These are phyloP conservation scores for Leccinum griseonigrum DNA, from an alignment of 1,284 basidiomycete genomes.

Conservation along the genomic window DNA sequence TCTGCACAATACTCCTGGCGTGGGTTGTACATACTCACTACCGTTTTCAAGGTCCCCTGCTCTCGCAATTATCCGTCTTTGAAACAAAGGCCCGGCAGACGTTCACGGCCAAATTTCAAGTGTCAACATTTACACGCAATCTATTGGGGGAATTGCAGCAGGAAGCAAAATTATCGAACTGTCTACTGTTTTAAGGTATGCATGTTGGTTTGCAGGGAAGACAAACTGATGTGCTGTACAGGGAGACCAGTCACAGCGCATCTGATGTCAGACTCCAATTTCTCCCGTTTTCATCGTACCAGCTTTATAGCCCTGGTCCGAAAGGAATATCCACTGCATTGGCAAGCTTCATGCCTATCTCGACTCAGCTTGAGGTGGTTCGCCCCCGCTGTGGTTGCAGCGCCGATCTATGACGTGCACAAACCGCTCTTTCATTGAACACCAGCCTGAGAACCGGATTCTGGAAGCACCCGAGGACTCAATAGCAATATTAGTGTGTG, in stretches of 20 bases:
- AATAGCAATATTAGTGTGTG: constrained; percentile 67
- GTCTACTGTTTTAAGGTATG: constrained; percentile 47
- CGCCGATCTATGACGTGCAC: constrained; percentile 76
- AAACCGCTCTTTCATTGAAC: constrained; percentile 79
- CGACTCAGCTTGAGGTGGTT: constrained; percentile 80
- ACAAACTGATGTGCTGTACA: constrained; percentile 13
- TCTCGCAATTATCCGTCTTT: constrained; percentile 79
- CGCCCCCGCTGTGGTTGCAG: constrained; percentile 81
- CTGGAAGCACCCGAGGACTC: constrained; percentile 70
- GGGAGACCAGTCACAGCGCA: constrained; percentile 22
- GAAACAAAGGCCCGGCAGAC: constrained; percentile 62
- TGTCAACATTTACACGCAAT: constrained; percentile 54
- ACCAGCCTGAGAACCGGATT: constrained; percentile 48
- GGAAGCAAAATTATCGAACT: constrained; percentile 43
- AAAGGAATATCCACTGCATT: constrained; percentile 60
- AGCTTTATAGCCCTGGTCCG: constrained; percentile 48
- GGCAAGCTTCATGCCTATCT: constrained; percentile 78
- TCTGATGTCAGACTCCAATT: constrained; percentile 24
- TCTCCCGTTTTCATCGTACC: constrained; percentile 38
- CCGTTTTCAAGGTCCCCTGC: constrained; percentile 39
- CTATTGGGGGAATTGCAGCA: constrained; percentile 47
- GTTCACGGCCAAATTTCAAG: constrained; percentile 53
- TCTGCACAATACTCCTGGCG: not conserved
- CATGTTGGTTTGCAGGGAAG: constrained; percentile 10
- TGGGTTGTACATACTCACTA: constrained; percentile 7